phyloP scores from a whole-genome alignment of 495 filamentous ascomycete species.

The Lepidopterella palustris region DNA sequence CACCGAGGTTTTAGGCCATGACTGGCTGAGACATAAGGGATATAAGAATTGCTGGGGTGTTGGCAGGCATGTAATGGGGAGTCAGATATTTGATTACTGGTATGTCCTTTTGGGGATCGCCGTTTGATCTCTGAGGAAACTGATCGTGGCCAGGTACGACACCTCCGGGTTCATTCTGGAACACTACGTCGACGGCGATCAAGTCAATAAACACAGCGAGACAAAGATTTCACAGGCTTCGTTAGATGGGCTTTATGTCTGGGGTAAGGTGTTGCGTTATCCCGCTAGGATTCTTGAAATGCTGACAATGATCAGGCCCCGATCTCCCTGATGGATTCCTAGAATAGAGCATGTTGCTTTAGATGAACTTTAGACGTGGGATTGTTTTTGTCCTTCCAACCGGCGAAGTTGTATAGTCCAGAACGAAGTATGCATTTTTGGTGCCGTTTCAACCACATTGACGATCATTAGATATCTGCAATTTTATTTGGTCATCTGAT shows the following conservation, averaged over 20 bases:
- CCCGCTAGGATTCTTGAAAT: not conserved
- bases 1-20: slow-evolving; percentile 64
- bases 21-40: slow-evolving; percentile 58
- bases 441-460: too few species aligned
- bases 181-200: slow-evolving; percentile 1
- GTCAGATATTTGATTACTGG: slow-evolving; percentile 68
- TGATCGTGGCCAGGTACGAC: not conserved
- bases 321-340: not conserved
- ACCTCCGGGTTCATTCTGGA: slow-evolving; percentile 2
- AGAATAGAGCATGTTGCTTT: not conserved
- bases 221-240: not conserved
- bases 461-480: too few species aligned
- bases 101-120: slow-evolving; percentile 9
- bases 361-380: too few species aligned
- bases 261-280: not conserved
- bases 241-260: not conserved
- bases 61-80: slow-evolving; percentile 60
- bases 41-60: slow-evolving; percentile 68
- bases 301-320: not conserved
- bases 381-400: too few species aligned
- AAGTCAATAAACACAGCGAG: not conserved
- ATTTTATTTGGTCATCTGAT: too few species aligned
- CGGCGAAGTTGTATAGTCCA: too few species aligned
- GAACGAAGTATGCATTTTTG: too few species aligned
- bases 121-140: not conserved